Conservation (phyloP, 2,329 filamentous ascomycete species). For the Phialocephala subalpina region DNA sequence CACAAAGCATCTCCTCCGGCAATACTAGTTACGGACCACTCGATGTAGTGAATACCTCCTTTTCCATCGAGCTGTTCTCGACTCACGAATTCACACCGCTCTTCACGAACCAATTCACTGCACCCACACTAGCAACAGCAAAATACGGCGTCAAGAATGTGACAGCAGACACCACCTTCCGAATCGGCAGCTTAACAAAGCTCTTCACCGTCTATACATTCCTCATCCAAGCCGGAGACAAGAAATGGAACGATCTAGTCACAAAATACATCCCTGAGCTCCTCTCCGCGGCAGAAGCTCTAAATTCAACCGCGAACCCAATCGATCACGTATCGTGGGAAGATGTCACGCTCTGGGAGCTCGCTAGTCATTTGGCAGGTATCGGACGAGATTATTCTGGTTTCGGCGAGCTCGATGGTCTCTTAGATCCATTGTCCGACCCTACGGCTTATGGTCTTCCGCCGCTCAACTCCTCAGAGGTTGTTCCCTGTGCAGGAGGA, state of each 20-base stretch:
- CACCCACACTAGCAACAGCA: conserved; percentile 40
- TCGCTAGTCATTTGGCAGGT: conserved; percentile 34
- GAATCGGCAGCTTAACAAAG: conserved; percentile 54
- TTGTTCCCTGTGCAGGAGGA: conserved; percentile 38
- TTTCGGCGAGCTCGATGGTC: conserved; percentile 21
- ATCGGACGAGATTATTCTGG: conserved; percentile 31
- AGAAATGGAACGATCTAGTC: conserved; percentile 49
- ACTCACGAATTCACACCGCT: conserved; percentile 42
- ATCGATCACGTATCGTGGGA: conserved; percentile 33
- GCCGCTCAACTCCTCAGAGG: conserved; percentile 38
- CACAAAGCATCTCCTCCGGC: conserved; percentile 17
- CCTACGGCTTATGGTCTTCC: conserved; percentile 43
- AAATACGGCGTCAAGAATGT: conserved; percentile 46
- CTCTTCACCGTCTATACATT: conserved; percentile 52
- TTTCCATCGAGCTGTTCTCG: conserved; percentile 51
- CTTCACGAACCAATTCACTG: conserved; percentile 47
- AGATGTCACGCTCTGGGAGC: conserved; percentile 30
- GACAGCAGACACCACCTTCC: conserved; percentile 51
- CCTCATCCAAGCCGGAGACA: conserved; percentile 50
- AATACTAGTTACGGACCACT: conserved; percentile 26
- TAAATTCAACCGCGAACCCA: conserved; percentile 22
- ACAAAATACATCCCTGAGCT: conserved; percentile 54
- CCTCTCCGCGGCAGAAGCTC: conserved; percentile 16
- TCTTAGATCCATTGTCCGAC: conserved; percentile 31
- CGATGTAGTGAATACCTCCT: conserved; percentile 42